These are phyloP conservation scores for Flueggea neowawraea DNA, from an alignment of 441 rosid genomes.

Conservation along the genomic window DNA sequence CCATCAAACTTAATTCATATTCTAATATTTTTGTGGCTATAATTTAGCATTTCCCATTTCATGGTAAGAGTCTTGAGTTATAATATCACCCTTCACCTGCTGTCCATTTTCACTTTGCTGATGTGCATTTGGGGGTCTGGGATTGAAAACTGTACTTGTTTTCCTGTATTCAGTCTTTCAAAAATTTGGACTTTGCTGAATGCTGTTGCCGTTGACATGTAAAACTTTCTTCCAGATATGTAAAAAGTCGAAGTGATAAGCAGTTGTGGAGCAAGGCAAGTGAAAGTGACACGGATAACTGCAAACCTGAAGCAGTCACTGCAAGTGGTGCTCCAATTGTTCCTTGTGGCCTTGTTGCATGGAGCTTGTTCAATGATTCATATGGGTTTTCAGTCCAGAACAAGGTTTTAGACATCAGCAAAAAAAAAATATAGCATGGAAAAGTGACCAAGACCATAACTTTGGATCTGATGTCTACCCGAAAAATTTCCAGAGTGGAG, in stretches of 20 bases:
- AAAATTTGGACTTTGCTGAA: too few relatives aligned
- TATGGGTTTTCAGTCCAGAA: constrained; percentile 46
- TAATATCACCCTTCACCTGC: too few relatives aligned
- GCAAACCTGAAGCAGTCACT: constrained; percentile 56
- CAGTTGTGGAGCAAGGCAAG: constrained; percentile 39
- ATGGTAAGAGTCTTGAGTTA: too few relatives aligned
- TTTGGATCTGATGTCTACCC: constrained; percentile 79
- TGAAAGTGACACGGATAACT: constrained; percentile 29
- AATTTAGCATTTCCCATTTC: too few relatives aligned
- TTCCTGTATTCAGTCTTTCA: too few relatives aligned
- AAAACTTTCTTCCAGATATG: constrained; percentile 38
- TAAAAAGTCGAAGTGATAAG: constrained; percentile 70
- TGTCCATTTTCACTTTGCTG: too few relatives aligned
- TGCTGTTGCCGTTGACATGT: too few relatives aligned
- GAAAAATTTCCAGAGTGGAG: constrained; percentile 55
- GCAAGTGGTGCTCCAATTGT: constrained; percentile 38
- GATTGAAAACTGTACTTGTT: too few relatives aligned
- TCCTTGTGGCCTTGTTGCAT: constrained; percentile 94
- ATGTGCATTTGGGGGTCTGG: too few relatives aligned
- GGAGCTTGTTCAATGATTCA: constrained; percentile 96
- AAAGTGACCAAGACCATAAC: constrained; percentile 78
- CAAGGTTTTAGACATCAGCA: constrained; percentile 48
- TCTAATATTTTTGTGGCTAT: too few relatives aligned
- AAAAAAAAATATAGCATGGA: constrained; percentile 71
- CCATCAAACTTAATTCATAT: too few relatives aligned